phyloP scores from a whole-genome alignment of 495 filamentous ascomycete species.

The Hypoxylon fragiforme region DNA sequence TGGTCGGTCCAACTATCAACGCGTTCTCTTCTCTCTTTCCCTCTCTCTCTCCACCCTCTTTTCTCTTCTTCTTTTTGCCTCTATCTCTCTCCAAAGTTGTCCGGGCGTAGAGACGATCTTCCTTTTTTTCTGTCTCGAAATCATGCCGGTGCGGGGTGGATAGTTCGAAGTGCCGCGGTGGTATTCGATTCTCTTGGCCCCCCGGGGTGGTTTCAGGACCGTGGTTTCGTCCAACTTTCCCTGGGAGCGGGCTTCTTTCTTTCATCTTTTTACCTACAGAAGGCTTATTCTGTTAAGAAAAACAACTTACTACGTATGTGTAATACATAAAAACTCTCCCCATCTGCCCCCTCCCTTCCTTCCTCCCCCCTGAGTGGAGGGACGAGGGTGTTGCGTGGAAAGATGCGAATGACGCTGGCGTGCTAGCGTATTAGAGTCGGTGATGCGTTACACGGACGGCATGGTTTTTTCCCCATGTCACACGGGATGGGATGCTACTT shows the following conservation, averaged over 20 bases:
- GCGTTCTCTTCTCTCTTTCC: too few relatives aligned
- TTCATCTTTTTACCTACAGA: too few relatives aligned
- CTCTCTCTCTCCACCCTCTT: too few relatives aligned
- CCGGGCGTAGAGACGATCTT: too few relatives aligned
- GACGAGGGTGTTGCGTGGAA: slow-evolving; percentile 4
- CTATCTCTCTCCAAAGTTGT: too few relatives aligned
- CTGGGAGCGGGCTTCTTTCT: slow-evolving; percentile 3
- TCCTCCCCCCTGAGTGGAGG: neutral
- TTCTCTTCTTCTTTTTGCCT: too few relatives aligned
- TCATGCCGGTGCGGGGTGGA: slow-evolving; percentile 35
- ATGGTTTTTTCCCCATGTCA: slow-evolving; percentile 28
- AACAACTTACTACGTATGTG: too few relatives aligned
- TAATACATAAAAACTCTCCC: too few relatives aligned
- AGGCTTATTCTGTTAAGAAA: too few relatives aligned
- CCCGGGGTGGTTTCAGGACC: slow-evolving; percentile 1
- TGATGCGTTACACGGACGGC: slow-evolving; percentile 31
- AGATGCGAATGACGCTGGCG: slow-evolving; percentile 21
- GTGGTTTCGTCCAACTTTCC: neutral
- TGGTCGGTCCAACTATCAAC: slow-evolving; percentile 23
- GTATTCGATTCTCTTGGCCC: slow-evolving; percentile 32
- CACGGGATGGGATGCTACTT: slow-evolving; percentile 34
- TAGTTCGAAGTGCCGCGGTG: slow-evolving; percentile 30
- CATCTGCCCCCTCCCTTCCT: neutral
- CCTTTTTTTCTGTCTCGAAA: slow-evolving; percentile 6
- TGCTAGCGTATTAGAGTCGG: slow-evolving; percentile 26